These are phyloP conservation scores for Peronospora tabacina DNA, from an alignment of 352 stramenopile species.

Conservation along the genomic window DNA sequence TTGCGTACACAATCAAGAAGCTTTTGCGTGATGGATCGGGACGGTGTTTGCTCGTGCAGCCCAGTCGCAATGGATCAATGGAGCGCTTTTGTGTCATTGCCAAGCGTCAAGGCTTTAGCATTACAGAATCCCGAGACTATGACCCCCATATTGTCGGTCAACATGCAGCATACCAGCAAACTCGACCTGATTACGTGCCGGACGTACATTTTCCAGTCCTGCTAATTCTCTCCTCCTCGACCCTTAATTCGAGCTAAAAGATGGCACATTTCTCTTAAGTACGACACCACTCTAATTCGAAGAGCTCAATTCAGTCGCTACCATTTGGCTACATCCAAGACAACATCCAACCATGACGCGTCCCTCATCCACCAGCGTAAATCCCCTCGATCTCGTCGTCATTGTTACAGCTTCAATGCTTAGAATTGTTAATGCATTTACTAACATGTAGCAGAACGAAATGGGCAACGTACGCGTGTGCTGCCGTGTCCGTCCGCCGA, in stretches of 20 bases:
- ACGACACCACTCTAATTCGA: conserved; percentile 9
- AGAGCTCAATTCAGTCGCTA: conserved; percentile 15
- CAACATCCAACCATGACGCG: conserved; percentile 16
- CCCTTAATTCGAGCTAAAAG: not conserved
- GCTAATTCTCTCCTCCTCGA: conserved; percentile 26
- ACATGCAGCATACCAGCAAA: conserved; percentile 31
- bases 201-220: conserved; percentile 65
- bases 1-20: conserved; percentile 55
- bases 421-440: conserved; percentile 1
- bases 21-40: conserved; percentile 39
- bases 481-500: conserved; percentile 76
- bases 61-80: conserved; percentile 65
- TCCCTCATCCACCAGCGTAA: conserved; percentile 16
- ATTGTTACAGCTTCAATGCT: not conserved
- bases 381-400: not conserved
- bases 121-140: conserved; percentile 36
- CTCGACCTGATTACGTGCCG: conserved; percentile 45
- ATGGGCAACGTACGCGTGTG: conserved; percentile 71
- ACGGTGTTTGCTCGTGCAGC: conserved; percentile 65
- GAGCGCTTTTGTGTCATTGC: conserved; percentile 61
- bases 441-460: conserved; percentile 23
- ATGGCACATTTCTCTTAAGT: conserved; percentile 17
- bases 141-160: conserved; percentile 32
- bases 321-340: conserved; percentile 3
- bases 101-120: conserved; percentile 26